phyloP scores from a whole-genome alignment of 2,329 filamentous ascomycete genomes.

The Cercospora berteroae region DNA sequence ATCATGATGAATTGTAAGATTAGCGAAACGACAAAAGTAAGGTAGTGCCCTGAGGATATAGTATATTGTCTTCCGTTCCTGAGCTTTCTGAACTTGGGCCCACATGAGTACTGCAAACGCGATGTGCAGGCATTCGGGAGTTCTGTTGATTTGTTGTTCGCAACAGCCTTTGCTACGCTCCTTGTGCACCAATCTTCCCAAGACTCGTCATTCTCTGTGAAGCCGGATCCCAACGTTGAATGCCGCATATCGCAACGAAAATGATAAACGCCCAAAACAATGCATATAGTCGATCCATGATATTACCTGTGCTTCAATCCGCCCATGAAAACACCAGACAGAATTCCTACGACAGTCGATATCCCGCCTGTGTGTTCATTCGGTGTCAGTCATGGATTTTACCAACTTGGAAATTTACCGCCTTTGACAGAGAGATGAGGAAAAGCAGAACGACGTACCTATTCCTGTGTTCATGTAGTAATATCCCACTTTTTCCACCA shows the following conservation, averaged over 20 bases:
- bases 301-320: background rate
- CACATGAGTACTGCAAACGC: too few relatives aligned
- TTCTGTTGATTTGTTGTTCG: too few relatives aligned
- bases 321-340: background rate
- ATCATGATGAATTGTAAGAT: slow-evolving; percentile 35
- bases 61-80: background rate
- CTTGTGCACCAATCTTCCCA: background rate
- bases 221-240: background rate
- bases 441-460: background rate
- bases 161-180: background rate
- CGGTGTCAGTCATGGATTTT: background rate
- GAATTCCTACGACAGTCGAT: background rate
- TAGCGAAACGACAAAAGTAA: background rate
- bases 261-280: background rate
- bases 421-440: background rate
- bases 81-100: background rate
- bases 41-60: background rate
- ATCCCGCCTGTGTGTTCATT: background rate
- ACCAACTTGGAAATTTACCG: background rate
- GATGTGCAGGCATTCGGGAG: too few relatives aligned
- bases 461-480: background rate
- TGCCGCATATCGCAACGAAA: background rate
- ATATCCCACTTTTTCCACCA: background rate
- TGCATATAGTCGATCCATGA: background rate
- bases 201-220: background rate